Conservation (phyloP, 2,329 filamentous ascomycete species). For the Xylaria sp. region DNA sequence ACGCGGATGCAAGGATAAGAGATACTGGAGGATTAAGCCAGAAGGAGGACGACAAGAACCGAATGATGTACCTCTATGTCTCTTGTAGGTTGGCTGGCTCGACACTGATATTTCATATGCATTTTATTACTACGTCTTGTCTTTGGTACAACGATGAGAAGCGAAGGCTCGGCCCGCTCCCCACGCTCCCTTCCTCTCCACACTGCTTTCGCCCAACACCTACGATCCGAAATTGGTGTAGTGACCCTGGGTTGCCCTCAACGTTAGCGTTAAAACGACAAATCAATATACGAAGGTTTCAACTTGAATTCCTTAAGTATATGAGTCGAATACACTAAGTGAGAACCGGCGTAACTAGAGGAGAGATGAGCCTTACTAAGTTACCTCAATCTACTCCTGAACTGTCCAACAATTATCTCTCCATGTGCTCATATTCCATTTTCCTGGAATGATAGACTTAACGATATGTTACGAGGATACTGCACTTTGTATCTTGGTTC, state of each 20-base stretch:
- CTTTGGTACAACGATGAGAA: neutral
- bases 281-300: neutral
- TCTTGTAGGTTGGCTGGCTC: slow-evolving; percentile 1
- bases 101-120: neutral
- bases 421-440: slow-evolving; percentile 4
- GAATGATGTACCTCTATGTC: neutral
- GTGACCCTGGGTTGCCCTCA: neutral
- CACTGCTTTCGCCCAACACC: neutral
- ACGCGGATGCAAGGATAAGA: neutral
- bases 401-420: slow-evolving; percentile 6
- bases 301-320: neutral
- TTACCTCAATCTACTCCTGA: neutral
- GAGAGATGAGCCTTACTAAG: slow-evolving; percentile 17
- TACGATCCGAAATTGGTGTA: slow-evolving; percentile 5
- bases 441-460: neutral
- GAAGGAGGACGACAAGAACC: neutral
- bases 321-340: neutral
- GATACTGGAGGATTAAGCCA: neutral
- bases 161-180: slow-evolving; percentile 34
- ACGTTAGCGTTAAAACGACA: neutral
- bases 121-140: slow-evolving; percentile 10
- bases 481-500: neutral
- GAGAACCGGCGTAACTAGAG: neutral
- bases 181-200: slow-evolving; percentile 10
- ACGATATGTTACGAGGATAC: neutral